phyloP scores from a whole-genome alignment of 2,329 filamentous ascomycete genomes.

The Salinomyces thailandicus region DNA sequence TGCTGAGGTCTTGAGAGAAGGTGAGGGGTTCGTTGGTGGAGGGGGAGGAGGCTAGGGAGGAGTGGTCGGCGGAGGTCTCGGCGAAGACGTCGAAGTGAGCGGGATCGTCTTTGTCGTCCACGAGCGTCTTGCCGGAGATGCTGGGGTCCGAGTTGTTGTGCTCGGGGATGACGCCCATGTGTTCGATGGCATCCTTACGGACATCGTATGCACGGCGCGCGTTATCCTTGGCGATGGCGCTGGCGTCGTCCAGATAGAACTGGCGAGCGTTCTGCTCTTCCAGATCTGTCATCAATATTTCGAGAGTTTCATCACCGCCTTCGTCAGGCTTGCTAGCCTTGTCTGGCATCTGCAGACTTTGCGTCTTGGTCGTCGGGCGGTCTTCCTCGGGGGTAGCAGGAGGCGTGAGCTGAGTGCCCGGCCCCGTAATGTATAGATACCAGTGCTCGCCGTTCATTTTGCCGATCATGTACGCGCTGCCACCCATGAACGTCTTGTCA shows the following conservation, averaged over 20 bases:
- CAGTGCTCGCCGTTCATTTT: conserved; percentile 99
- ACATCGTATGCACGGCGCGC: conserved; percentile 56
- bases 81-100: conserved; percentile 71
- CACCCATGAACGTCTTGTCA: conserved; percentile 81
- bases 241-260: conserved; percentile 69
- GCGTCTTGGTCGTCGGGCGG: conserved; percentile 47
- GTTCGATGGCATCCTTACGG: conserved; percentile 49
- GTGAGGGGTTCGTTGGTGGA: conserved; percentile 45
- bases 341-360: conserved; percentile 49
- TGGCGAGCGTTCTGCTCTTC: conserved; percentile 56
- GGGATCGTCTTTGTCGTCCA: conserved; percentile 23
- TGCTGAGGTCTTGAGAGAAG: conserved; percentile 66
- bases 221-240: conserved; percentile 76
- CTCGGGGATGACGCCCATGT: conserved; percentile 50
- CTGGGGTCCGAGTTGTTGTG: conserved; percentile 31
- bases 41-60: conserved; percentile 45
- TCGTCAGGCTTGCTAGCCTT: conserved; percentile 26
- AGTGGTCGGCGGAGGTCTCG: conserved; percentile 56
- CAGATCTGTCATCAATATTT: conserved; percentile 59
- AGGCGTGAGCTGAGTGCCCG: conserved; percentile 67
- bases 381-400: conserved; percentile 60
- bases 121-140: conserved; percentile 26
- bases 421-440: conserved; percentile 94
- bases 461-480: conserved; percentile 98
- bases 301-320: conserved; percentile 59